Conservation (phyloP, 345 rosid species). For the Clausena lansium region DNA sequence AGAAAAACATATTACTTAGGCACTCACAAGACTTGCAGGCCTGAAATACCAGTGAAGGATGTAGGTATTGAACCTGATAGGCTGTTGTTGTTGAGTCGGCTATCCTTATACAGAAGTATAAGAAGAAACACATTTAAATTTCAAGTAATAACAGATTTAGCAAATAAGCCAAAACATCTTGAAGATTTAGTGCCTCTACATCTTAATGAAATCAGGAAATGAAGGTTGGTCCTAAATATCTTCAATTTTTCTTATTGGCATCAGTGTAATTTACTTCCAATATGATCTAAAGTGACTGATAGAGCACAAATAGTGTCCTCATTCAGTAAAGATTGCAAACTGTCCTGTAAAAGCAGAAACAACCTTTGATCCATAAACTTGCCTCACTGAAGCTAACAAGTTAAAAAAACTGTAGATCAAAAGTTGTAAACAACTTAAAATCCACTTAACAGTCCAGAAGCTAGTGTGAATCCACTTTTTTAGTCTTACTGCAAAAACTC, state of each 20-base stretch:
- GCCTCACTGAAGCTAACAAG: neutral
- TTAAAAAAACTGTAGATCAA: neutral
- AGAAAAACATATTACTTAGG: neutral
- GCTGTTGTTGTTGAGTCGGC: constrained; percentile 48
- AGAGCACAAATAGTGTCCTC: neutral
- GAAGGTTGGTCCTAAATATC: neutral
- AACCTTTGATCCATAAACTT: neutral
- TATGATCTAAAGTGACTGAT: neutral
- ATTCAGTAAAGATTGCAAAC: neutral
- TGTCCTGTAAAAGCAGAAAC: neutral
- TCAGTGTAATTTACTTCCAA: neutral
- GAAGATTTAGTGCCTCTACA: neutral
- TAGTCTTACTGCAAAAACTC: neutral
- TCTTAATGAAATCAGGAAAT: neutral
- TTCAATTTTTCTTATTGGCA: neutral
- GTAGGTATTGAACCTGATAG: constrained; percentile 35
- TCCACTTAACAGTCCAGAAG: neutral
- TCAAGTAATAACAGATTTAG: neutral
- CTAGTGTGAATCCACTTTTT: neutral
- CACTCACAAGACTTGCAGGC: constrained; percentile 39
- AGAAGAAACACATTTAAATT: constrained; percentile 7
- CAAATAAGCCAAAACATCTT: neutral
- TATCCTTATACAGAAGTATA: constrained; percentile 27
- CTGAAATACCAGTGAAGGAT: constrained; percentile 33
- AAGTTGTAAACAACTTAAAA: neutral